Base-by-base conservation (phyloP, 2,329 filamentous ascomycete species). In the Cladorrhinum sp. region DNA sequence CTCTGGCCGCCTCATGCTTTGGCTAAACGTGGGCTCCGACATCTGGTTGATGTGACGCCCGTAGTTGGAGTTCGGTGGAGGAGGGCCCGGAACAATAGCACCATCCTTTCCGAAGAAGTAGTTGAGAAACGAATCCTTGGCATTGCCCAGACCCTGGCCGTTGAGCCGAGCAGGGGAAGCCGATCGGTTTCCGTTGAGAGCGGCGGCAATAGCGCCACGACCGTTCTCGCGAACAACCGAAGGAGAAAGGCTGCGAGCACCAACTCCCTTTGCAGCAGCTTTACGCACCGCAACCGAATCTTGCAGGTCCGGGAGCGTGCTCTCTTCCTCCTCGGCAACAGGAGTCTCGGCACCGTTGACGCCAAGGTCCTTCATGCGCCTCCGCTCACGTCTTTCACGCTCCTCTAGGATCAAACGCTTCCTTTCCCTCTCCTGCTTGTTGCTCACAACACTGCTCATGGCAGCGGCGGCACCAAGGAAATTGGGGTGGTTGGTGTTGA, bases 91-190 rank as follows among this genome's bases (percentile, higher is more conserved):
- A 61, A 80, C 30, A 80, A 75, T 42, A 24, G 84, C 81, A 52
- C 91, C 91, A 64, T 99, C 95, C 73, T 99, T 98, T 69, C 95
- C 93, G 71, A 99, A 99, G 77, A 99, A 99, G 76, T 99, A 99
- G 76, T 94, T 98, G 64, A 99, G 76, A 80, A 99, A 99, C 0
- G 92, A 96, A 76, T 99, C 95, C 64, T 88, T 86, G 46, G 91
- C 86, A 62, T 79, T 84, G 60, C 87, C 87, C 55, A 83, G 73
- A 3, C 79, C 79, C 65, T 86, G 84, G 24, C 80, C 80, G 65
- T 85, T 85, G 64, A 89, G 82, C 58, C 82, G 81, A 26, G 85
- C 81, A 10, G 87, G 86, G 49, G 88, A 88, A 30, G 77, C 77
- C 36, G 85, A 80, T 58, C 88, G 81, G 60, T 75, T 75, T 10